Evolutionary conservation across 345 rosid species (phyloP).

Genomic region (Camelina laxa): DNA sequence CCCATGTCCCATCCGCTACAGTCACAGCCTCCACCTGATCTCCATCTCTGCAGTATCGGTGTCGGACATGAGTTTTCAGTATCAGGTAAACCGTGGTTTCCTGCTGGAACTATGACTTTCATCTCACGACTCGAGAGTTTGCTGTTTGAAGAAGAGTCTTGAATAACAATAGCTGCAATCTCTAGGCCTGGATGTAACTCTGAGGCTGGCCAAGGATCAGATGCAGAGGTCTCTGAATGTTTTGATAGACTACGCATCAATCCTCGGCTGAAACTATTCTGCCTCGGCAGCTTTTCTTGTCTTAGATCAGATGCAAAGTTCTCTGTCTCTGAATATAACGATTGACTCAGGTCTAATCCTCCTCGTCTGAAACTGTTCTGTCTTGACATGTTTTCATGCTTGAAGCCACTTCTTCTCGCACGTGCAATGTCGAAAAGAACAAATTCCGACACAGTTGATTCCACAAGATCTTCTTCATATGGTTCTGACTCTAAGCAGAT

Average conservation of each 20-base stretch:
- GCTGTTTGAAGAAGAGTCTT: conserved; percentile 56
- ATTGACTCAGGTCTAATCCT: conserved; percentile 29
- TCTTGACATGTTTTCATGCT: conserved; percentile 37
- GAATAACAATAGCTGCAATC: conserved; percentile 71
- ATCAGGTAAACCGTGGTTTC: conserved; percentile 78
- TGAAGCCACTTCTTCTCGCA: conserved; percentile 47
- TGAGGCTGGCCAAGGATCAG: conserved; percentile 53
- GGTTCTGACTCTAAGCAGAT: conserved; percentile 60
- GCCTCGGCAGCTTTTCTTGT: conserved; percentile 33
- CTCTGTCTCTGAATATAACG: conserved; percentile 40
- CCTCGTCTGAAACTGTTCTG: conserved; percentile 40
- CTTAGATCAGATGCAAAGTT: conserved; percentile 43
- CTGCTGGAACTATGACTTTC: conserved; percentile 76
- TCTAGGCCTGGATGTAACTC: conserved; percentile 68
- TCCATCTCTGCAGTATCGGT: conserved; percentile 85
- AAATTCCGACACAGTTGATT: conserved; percentile 75
- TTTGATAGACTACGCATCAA: conserved; percentile 40
- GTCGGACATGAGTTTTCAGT: conserved; percentile 66
- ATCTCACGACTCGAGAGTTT: conserved; percentile 46
- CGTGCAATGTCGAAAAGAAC: conserved; percentile 72
- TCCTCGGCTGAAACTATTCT: conserved; percentile 42
- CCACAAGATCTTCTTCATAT: conserved; percentile 48
- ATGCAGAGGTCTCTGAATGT: conserved; percentile 40
- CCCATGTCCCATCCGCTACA: conserved; percentile 99
- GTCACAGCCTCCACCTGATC: conserved; percentile 92